Base-by-base conservation (phyloP, 805 yeast species). In the Saturnispora gosingensis region DNA sequence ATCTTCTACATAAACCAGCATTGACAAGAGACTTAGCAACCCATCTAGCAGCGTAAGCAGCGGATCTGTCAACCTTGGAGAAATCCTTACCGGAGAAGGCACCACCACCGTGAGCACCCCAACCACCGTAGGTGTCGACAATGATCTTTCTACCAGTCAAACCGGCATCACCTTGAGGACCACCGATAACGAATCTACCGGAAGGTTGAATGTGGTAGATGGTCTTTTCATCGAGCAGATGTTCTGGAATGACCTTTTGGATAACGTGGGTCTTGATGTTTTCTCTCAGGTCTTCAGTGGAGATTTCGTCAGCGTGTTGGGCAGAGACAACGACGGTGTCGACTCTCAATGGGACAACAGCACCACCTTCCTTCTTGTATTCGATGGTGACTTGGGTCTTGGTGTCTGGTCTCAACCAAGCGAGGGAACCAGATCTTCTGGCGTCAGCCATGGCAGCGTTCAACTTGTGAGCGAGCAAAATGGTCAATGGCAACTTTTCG, bases 101-200 rank as follows among this genome's bases (percentile, higher is more conserved):
- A 81, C 99, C 99, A 81, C 99, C 99, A 77, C 99, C 99, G 81
- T 93, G 99, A 68, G 99, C 98, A 76, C 99, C 97, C 95, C 99
- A 95, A 68, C 99, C 99, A 79, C 99, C 99, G 78, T 93, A 93
- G 60, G 99, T 95, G 75, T 93, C 99, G 70, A 93, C 99, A 67
- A 93, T 93, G 74, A 93, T 93, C 81, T 93, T 93, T 80, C 99
- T 88, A 74, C 99, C 99, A 62, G 99, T 93, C 70, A 93, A 78
- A 80, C 99, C 99, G 61, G 99, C 99, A 72, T 93, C 99, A 82
- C 99, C 99, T 77, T 93, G 99, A 63, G 99, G 99, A 73, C 99
- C 99, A 78, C 99, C 99, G 70, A 93, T 93, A 67, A 93, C 97
- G 82, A 93, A 93, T 76, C 98, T 86, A 64, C 99, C 99, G 59